These are phyloP conservation scores for Tubosaeta sp. DNA, from an alignment of 768 basidiomycete genomes.

Conservation along the genomic window DNA sequence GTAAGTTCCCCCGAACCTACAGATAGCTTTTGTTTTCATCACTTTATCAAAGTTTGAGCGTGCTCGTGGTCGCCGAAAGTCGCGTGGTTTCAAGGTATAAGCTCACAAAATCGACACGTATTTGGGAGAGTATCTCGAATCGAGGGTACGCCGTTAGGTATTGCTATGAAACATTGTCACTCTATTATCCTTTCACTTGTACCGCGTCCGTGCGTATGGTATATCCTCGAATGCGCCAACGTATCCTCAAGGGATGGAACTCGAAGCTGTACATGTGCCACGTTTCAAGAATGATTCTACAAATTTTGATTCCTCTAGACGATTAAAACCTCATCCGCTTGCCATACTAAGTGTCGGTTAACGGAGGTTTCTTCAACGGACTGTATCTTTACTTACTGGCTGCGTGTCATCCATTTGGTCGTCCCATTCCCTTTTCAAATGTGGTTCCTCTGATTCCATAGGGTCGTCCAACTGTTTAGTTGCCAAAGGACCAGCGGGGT, in stretches of 20 bases:
- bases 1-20: conserved; percentile 32
- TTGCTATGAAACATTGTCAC: conserved; percentile 20
- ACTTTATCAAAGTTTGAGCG: conserved; percentile 74
- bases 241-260: background rate
- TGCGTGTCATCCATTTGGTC: conserved; percentile 11
- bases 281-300: background rate
- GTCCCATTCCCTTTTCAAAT: conserved; percentile 25
- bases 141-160: conserved; percentile 33
- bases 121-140: conserved; percentile 25
- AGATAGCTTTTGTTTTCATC: background rate
- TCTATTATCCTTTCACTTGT: conserved; percentile 19
- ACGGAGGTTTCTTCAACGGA: background rate
- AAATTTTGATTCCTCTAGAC: background rate
- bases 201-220: conserved; percentile 25
- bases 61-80: conserved; percentile 98
- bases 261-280: background rate
- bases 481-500: background rate
- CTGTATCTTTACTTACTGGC: conserved; percentile 13
- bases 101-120: conserved; percentile 31
- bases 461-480: conserved; percentile 5
- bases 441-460: conserved; percentile 9
- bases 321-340: conserved; percentile 20
- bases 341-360: conserved; percentile 8
- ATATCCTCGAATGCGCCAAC: conserved; percentile 11
- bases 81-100: conserved; percentile 94